Conservation (phyloP, 2,329 filamentous ascomycete genomes). For the Penicillium sp. region DNA sequence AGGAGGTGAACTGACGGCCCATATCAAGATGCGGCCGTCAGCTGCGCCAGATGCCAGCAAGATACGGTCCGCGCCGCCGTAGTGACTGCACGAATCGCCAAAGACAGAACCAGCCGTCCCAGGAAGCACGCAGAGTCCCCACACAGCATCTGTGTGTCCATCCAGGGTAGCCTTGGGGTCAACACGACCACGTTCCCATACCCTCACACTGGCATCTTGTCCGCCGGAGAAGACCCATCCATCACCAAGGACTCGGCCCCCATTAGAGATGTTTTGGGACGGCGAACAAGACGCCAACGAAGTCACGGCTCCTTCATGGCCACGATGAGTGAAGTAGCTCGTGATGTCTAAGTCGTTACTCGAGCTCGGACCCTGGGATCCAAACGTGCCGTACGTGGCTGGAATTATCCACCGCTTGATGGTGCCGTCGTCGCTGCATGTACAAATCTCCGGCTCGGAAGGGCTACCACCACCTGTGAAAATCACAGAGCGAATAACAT, state of each 20-base stretch:
- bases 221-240: conserved; percentile 99
- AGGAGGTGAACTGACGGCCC: conserved; percentile 89
- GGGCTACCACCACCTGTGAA: conserved; percentile 96
- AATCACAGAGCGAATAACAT: conserved; percentile 90
- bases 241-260: conserved; percentile 82
- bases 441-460: conserved; percentile 94
- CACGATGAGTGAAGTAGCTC: conserved; percentile 92
- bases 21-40: conserved; percentile 87
- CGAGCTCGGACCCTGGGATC: conserved; percentile 51
- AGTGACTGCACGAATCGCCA: conserved; percentile 66
- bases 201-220: conserved; percentile 85
- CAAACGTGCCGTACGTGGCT: conserved; percentile 66
- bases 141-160: conserved; percentile 92
- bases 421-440: conserved; percentile 88
- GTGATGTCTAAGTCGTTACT: conserved; percentile 83
- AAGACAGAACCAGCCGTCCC: conserved; percentile 78
- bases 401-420: conserved; percentile 98
- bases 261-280: conserved; percentile 82
- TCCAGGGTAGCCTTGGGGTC: conserved; percentile 94
- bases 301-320: conserved; percentile 86
- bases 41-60: conserved; percentile 87
- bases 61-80: conserved; percentile 80
- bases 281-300: conserved; percentile 83
- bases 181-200: conserved; percentile 92
- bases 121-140: conserved; percentile 90